Conservation (phyloP, 2,329 filamentous ascomycete genomes). For the Penicillium sp. region DNA sequence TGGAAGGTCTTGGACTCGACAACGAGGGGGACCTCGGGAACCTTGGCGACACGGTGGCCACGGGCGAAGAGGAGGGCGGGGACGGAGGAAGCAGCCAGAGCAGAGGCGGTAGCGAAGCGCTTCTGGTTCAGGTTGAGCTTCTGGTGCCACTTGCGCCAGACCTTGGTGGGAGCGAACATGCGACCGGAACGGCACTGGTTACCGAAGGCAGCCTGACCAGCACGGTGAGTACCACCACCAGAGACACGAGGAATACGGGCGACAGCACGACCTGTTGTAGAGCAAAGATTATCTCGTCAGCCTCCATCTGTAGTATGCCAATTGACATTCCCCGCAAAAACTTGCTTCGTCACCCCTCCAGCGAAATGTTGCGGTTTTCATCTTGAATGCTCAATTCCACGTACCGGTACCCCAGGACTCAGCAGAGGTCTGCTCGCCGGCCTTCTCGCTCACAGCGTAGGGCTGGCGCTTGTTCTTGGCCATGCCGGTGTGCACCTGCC, state of each 20-base stretch:
- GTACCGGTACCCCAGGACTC: conserved; percentile 99
- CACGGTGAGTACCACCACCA: conserved; percentile 99
- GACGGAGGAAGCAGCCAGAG: conserved; percentile 93
- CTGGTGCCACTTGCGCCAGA: conserved; percentile 99
- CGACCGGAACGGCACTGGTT: conserved; percentile 99
- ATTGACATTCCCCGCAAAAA: not conserved
- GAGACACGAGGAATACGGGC: conserved; percentile 99
- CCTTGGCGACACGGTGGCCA: conserved; percentile 88
- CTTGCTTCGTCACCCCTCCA: not conserved
- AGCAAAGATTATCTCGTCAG: conserved; percentile 15
- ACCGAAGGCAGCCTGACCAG: conserved; percentile 99
- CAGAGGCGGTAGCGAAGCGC: conserved; percentile 97
- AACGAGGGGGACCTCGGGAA: conserved; percentile 96
- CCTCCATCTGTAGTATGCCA: not conserved
- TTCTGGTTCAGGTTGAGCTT: conserved; percentile 99
- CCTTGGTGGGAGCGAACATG: conserved; percentile 99
- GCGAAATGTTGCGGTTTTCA: conserved; percentile 18
- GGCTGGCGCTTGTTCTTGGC: conserved; percentile 99
- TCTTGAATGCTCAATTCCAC: conserved; percentile 44
- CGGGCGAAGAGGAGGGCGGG: conserved; percentile 94
- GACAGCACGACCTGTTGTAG: conserved; percentile 81
- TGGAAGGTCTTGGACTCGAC: conserved; percentile 89
- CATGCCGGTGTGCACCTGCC: conserved; percentile 91
- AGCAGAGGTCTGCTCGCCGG: conserved; percentile 99
- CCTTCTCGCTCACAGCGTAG: conserved; percentile 99